Evolutionary conservation across 306 rosid genomes (phyloP).

Genomic region (barrel medic (Medicago truncatula)): DNA sequence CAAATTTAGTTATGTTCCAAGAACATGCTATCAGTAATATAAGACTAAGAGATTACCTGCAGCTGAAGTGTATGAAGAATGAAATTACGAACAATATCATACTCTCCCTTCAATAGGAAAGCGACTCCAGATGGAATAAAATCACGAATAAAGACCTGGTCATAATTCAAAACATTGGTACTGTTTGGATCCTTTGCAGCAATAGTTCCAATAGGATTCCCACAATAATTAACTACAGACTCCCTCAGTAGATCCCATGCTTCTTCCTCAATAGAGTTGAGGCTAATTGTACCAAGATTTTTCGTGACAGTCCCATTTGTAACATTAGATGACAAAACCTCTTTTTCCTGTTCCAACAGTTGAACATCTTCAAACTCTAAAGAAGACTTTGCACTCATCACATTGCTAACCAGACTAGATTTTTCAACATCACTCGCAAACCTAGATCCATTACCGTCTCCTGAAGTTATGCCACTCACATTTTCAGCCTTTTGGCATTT

Average conservation of each 20-base stretch:
- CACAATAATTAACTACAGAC: constrained; percentile 74
- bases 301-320: constrained; percentile 58
- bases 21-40: constrained; percentile 17
- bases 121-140: constrained; percentile 92
- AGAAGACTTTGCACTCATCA: constrained; percentile 42
- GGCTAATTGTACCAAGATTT: constrained; percentile 40
- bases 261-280: constrained; percentile 70
- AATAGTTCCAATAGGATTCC: constrained; percentile 85
- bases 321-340: constrained; percentile 48
- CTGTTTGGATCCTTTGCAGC: constrained; percentile 81
- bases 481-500: constrained; percentile 69
- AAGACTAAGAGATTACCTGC: constrained; percentile 63
- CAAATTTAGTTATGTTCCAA: constrained; percentile 16
- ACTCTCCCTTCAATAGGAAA: constrained; percentile 85
- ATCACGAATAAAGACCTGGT: constrained; percentile 90
- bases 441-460: constrained; percentile 61
- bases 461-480: constrained; percentile 47
- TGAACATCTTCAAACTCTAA: constrained; percentile 63
- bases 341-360: constrained; percentile 55
- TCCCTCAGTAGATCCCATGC: constrained; percentile 84
- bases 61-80: constrained; percentile 86
- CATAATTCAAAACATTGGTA: constrained; percentile 75
- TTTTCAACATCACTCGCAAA: constrained; percentile 51
- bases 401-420: constrained; percentile 45
- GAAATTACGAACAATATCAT: constrained; percentile 86